A percentile compares a stretch with the other conserved stretches of the same genome.
Conservation (phyloP, 768 basidiomycete genomes). For the Podaxis carcinomalis region DNA sequence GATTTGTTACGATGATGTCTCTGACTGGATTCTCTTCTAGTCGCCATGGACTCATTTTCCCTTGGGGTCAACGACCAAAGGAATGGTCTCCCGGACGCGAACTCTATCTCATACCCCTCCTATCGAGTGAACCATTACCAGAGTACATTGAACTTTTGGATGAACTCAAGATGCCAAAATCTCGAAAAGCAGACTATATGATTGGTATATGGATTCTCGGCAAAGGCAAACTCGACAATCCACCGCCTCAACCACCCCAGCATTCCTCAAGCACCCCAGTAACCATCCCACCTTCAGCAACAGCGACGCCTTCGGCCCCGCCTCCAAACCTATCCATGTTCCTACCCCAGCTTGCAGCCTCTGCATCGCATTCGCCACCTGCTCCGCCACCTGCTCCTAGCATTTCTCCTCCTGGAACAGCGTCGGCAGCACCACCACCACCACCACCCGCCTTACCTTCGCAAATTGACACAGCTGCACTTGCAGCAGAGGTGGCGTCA, state of each 20-base stretch:
- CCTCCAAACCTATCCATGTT: conserved; percentile 14
- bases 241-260: conserved; percentile 23
- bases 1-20: neutral
- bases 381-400: neutral
- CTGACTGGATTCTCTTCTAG: conserved; percentile 33
- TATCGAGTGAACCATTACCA: conserved; percentile 61
- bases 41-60: conserved; percentile 82
- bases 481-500: conserved; percentile 69
- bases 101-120: conserved; percentile 79
- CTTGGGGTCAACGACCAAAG: conserved; percentile 75
- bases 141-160: conserved; percentile 86
- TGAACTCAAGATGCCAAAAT: conserved; percentile 62
- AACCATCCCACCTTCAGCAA: conserved; percentile 16
- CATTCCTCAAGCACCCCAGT: conserved; percentile 12
- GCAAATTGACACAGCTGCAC: conserved; percentile 34
- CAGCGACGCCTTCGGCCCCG: conserved; percentile 16
- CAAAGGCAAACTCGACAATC: conserved; percentile 69
- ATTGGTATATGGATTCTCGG: conserved; percentile 83
- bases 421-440: conserved; percentile 18
- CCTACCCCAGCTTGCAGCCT: neutral
- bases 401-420: neutral
- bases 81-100: conserved; percentile 79
- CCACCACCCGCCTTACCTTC: conserved; percentile 13
- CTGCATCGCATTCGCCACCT: neutral
- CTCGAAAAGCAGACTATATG: conserved; percentile 60